These are phyloP conservation scores for Medicago arabica DNA, from an alignment of 306 rosid species.

Conservation along the genomic window DNA sequence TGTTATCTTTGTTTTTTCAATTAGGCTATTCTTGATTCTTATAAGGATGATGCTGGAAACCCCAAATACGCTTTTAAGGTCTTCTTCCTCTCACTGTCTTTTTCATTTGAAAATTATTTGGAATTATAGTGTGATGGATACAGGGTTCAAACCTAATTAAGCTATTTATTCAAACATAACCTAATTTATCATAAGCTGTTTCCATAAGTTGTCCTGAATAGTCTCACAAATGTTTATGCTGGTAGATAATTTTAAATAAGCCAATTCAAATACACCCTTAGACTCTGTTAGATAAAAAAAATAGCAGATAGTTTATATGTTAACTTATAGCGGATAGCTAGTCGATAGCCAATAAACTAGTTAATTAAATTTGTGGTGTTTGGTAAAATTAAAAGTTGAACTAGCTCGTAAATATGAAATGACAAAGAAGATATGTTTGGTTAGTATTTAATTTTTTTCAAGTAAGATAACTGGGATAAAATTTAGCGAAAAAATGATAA, in stretches of 20 bases:
- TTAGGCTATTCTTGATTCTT: slow-evolving; percentile 86
- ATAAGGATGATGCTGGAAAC: slow-evolving; percentile 89
- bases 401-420: no score
- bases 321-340: no score
- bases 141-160: not conserved
- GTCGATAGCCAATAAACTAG: no score
- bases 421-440: no score
- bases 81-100: slow-evolving; percentile 14
- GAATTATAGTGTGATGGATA: not conserved
- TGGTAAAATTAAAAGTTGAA: no score
- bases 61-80: slow-evolving; percentile 95
- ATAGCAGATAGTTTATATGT: no score
- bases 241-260: not conserved
- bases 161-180: no score
- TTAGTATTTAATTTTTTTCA: no score
- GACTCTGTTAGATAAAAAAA: no score
- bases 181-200: not conserved
- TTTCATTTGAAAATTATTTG: not conserved
- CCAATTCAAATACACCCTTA: not conserved
- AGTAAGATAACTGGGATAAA: no score
- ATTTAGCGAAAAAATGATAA: no score
- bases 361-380: no score
- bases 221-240: not conserved
- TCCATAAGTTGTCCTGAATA: not conserved
- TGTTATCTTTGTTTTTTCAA: slow-evolving; percentile 8